These are phyloP conservation scores for Pouteria glomerata DNA, from an alignment of 148 eudicot species.

Conservation along the genomic window DNA sequence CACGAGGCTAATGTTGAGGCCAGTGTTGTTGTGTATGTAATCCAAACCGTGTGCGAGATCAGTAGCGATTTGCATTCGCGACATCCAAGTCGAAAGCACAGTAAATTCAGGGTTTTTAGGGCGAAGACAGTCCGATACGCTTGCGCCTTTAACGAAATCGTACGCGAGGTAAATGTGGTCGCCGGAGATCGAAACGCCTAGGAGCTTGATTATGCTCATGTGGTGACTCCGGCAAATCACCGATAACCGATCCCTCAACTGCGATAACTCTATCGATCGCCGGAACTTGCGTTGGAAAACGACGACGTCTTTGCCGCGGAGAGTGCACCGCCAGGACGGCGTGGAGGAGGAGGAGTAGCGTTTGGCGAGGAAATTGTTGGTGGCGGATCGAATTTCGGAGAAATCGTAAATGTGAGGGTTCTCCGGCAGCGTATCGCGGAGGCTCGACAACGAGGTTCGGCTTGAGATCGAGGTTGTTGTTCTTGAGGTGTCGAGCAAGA, in stretches of 20 bases:
- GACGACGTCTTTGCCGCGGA: constrained; percentile 46
- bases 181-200: constrained; percentile 62
- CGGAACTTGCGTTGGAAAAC: constrained; percentile 57
- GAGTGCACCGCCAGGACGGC: constrained; percentile 55
- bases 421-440: constrained; percentile 64
- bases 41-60: constrained; percentile 72
- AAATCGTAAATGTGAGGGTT: constrained; percentile 60
- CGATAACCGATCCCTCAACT: constrained; percentile 28
- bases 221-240: constrained; percentile 51
- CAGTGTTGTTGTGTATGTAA: constrained; percentile 69
- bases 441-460: constrained; percentile 45
- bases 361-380: constrained; percentile 79
- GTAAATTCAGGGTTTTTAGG: constrained; percentile 51
- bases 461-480: constrained; percentile 34
- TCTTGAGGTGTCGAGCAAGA: constrained; percentile 25
- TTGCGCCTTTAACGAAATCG: constrained; percentile 45
- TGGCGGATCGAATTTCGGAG: constrained; percentile 70
- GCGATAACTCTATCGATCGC: constrained; percentile 4
- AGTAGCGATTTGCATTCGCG: constrained; percentile 61
- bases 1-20: constrained; percentile 37
- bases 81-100: constrained; percentile 65
- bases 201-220: constrained; percentile 46
- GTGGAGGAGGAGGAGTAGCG: constrained; percentile 33
- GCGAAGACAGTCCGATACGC: constrained; percentile 36
- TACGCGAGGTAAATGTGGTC: constrained; percentile 54